Base-by-base conservation (phyloP, 2,329 filamentous ascomycete genomes). In the Blumeriella jaapii region DNA sequence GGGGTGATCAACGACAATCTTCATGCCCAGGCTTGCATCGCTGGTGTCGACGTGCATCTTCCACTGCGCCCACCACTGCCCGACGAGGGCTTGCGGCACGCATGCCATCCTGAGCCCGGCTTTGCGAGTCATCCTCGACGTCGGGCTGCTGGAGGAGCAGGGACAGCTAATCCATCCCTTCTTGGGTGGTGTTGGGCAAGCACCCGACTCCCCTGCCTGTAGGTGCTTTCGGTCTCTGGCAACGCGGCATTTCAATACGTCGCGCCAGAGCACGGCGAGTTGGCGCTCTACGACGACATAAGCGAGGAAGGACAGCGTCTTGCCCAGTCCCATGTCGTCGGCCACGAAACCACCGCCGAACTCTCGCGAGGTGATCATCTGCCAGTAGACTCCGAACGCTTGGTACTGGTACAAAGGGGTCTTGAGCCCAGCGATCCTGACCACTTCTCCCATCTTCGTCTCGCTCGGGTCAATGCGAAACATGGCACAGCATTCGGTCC, bases 291-390 rank as follows among this genome's bases (percentile, higher is more conserved):
- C 45, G 7, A 48, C 41, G 10, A 69, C 56, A 0, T 68, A 52
- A 0, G 65, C 60, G 3, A 72, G 50, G 2, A 65, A 59, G 0
- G 62, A 63, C 3, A 71, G 48, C 0, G 68, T 62, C 40, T 74
- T 74, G 0, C 69, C 69, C 58, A 72, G 63, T 0, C 69, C 69
- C 68, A 71, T 72, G 31, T 71, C 68, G 45, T 74, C 69, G 0
- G 67, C 68, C 1, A 73, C 47, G 11, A 73, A 63, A 26, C 53
- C 61, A 16, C 82, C 81, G 6, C 74, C 64, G 3, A 74, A 72
- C 46, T 82, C 70, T 2, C 47, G 34, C 8, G 43, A 41, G 19
- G 30, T 41, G 9, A 29, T 29, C 43, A 49, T 46, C 29, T 48
- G 47, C 45, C 45, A 49, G 20, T 39, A 49, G 3, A 47, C 39